Conservation (phyloP, 345 rosid species). For the Linum tenue region DNA sequence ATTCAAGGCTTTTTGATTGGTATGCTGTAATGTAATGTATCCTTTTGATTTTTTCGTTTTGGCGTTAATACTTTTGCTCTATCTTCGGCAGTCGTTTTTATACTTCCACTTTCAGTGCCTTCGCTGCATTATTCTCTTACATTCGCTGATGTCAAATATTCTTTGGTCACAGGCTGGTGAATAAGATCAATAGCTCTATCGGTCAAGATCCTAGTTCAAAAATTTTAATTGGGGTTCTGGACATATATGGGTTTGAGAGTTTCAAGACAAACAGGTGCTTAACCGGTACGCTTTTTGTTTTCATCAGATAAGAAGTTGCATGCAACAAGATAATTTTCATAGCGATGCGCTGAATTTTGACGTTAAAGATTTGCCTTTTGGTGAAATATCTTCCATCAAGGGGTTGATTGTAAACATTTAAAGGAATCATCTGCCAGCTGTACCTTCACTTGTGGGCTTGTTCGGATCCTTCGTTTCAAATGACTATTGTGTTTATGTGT, state of each 20-base stretch:
- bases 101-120: background rate
- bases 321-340: background rate
- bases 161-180: slow-evolving; percentile 1
- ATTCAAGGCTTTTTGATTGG: slow-evolving; percentile 10
- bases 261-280: slow-evolving; percentile 14
- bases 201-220: slow-evolving; percentile 9
- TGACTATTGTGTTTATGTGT: background rate
- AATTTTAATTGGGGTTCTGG: slow-evolving; percentile 4
- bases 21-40: slow-evolving; percentile 6
- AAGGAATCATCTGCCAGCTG: background rate
- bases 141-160: background rate
- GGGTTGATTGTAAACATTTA: background rate
- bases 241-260: slow-evolving; percentile 10
- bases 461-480: background rate
- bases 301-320: slow-evolving; percentile 29
- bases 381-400: background rate
- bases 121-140: background rate
- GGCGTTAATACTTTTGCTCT: background rate
- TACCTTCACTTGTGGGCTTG: background rate
- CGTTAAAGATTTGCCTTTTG: background rate
- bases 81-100: background rate
- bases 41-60: slow-evolving; percentile 3
- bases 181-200: slow-evolving; percentile 7
- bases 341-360: background rate
- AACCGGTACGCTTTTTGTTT: slow-evolving; percentile 13